Evolutionary conservation across 2,329 filamentous ascomycete genomes (phyloP).

Genomic region (Onygenales sp.): DNA sequence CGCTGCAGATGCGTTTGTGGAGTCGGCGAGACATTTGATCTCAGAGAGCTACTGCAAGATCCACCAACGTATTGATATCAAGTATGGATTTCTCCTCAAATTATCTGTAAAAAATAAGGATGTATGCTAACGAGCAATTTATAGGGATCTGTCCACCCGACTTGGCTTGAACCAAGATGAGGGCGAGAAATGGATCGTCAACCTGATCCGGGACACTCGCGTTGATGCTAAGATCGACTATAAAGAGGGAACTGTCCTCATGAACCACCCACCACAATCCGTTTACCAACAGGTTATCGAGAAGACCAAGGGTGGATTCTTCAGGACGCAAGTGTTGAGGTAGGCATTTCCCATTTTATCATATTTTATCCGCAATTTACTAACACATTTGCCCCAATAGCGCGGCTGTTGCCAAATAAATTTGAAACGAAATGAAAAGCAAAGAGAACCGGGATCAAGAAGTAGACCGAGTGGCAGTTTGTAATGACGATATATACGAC

Average conservation of each 20-base stretch:
- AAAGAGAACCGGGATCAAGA: slow-evolving; percentile 12
- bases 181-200: slow-evolving; percentile 99
- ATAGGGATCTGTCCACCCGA: slow-evolving; percentile 74
- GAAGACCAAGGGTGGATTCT: slow-evolving; percentile 97
- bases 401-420: slow-evolving; percentile 43
- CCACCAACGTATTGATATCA: slow-evolving; percentile 95
- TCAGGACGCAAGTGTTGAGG: slow-evolving; percentile 90
- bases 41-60: slow-evolving; percentile 99
- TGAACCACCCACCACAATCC: slow-evolving; percentile 98
- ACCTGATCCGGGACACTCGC: slow-evolving; percentile 93
- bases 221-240: slow-evolving; percentile 99
- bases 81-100: slow-evolving; percentile 39
- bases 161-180: slow-evolving; percentile 88
- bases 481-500: too few species aligned
- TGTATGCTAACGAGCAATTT: not conserved
- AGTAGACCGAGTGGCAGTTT: not conserved
- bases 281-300: slow-evolving; percentile 99
- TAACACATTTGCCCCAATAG: slow-evolving; percentile 16
- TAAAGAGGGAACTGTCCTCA: slow-evolving; percentile 94
- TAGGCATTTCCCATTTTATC: slow-evolving; percentile 18
- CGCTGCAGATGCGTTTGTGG: slow-evolving; percentile 79
- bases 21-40: slow-evolving; percentile 89
- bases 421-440: not conserved
- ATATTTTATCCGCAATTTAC: slow-evolving; percentile 1
- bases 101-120: not conserved